A percentile compares a stretch with the other conserved stretches of the same genome.
Evolutionary conservation across 768 basidiomycete genomes (phyloP).

Genomic region (Scleroderma bovista): DNA sequence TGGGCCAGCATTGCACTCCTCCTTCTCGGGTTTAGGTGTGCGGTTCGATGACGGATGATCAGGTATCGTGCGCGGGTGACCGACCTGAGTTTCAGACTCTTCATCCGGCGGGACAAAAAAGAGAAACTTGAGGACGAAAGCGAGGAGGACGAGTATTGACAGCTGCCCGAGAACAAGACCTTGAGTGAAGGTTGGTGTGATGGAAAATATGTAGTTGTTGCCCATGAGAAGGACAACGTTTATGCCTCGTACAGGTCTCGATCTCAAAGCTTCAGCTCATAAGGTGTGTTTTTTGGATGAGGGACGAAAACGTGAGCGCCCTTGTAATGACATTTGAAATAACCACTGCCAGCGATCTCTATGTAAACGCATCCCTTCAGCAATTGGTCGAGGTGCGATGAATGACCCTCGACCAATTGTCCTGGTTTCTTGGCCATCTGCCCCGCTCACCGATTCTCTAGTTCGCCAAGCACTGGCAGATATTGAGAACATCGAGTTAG

Average conservation of each 20-base stretch:
- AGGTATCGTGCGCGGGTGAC: slow-evolving; percentile 53
- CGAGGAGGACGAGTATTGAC: slow-evolving; percentile 73
- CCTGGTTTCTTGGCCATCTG: slow-evolving; percentile 49
- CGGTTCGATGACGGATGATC: slow-evolving; percentile 39
- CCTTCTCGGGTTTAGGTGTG: slow-evolving; percentile 13
- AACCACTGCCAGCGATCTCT: too few relatives aligned
- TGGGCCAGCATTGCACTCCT: slow-evolving; percentile 20
- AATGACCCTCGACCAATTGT: slow-evolving; percentile 12
- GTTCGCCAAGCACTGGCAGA: slow-evolving; percentile 38
- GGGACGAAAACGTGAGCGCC: too few relatives aligned
- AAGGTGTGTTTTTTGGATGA: not conserved
- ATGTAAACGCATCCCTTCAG: too few relatives aligned
- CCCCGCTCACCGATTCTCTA: slow-evolving; percentile 48
- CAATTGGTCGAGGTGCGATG: too few relatives aligned
- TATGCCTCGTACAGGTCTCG: not conserved
- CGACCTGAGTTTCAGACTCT: slow-evolving; percentile 50
- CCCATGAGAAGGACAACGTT: slow-evolving; percentile 14
- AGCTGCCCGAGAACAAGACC: slow-evolving; percentile 90
- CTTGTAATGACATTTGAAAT: too few relatives aligned
- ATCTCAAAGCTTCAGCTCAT: not conserved
- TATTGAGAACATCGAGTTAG: slow-evolving; percentile 25
- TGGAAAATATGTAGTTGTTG: slow-evolving; percentile 58
- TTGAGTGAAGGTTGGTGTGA: slow-evolving; percentile 91
- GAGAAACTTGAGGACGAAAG: slow-evolving; percentile 86
- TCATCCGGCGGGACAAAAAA: slow-evolving; percentile 78